A percentile compares a stretch with the other conserved stretches of the same genome.
Conservation (phyloP, 495 filamentous ascomycete genomes). For the Cudoniella acicularis region DNA sequence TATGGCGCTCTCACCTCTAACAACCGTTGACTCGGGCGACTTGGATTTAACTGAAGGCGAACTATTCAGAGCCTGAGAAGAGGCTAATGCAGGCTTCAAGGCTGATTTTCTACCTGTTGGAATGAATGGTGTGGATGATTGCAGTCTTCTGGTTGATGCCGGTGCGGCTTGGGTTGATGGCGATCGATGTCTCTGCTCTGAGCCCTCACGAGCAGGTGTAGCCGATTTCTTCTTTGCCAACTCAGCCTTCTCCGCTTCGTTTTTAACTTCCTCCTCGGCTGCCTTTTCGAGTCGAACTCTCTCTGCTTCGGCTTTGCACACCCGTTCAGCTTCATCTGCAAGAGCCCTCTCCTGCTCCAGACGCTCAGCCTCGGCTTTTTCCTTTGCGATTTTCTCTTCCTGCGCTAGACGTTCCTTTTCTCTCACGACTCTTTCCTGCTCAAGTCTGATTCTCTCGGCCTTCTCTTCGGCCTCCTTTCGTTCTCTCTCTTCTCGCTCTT, state of each 20-base stretch:
- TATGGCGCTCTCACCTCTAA: constrained; percentile 5
- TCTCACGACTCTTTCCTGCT: neutral
- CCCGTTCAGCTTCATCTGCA: constrained; percentile 7
- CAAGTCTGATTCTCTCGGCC: neutral
- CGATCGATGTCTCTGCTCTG: neutral
- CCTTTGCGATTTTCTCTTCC: neutral
- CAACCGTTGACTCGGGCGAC: constrained; percentile 4
- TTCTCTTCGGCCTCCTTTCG: neutral
- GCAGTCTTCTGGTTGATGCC: neutral
- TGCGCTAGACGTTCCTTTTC: neutral
- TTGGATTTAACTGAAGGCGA: constrained; percentile 10
- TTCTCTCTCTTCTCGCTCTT: constrained; percentile 1
- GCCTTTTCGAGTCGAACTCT: neutral
- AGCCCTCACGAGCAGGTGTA: neutral
- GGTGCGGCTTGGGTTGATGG: constrained; percentile 5
- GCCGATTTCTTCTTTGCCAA: neutral
- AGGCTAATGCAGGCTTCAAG: constrained; percentile 6
- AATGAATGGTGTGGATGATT: constrained; percentile 21
- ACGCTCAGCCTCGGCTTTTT: neutral
- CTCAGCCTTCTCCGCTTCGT: neutral
- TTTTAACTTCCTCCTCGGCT: neutral
- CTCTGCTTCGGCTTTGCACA: constrained; percentile 1
- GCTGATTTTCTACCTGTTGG: constrained; percentile 16
- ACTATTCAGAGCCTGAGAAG: constrained; percentile 10
- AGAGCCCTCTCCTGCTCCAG: constrained; percentile 5